Percentiles rank a stretch among this genome's conserved stretches.
These are phyloP conservation scores for Lentinula boryana DNA, from an alignment of 768 basidiomycete genomes.

Conservation along the genomic window DNA sequence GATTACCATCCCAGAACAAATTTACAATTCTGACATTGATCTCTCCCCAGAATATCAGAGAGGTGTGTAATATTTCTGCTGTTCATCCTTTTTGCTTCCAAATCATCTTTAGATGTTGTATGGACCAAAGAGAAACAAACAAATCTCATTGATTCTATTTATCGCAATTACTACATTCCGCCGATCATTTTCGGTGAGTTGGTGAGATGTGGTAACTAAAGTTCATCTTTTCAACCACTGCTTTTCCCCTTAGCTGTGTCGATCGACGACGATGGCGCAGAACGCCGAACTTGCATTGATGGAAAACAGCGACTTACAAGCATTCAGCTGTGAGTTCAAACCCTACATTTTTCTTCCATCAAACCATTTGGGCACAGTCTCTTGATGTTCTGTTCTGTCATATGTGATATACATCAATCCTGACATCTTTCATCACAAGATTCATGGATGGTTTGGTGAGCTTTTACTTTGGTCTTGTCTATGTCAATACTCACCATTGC, in stretches of 20 bases:
- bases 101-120: conserved; percentile 47
- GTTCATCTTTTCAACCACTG: background rate
- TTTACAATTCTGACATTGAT: conserved; percentile 56
- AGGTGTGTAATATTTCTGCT: conserved; percentile 31
- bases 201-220: background rate
- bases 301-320: conserved; percentile 80
- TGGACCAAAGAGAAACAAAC: conserved; percentile 76
- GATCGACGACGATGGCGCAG: conserved; percentile 53
- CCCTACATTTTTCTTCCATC: background rate
- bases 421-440: conserved; percentile 23
- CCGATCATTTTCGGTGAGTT: conserved; percentile 65
- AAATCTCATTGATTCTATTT: conserved; percentile 70
- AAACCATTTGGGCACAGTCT: too few species aligned
- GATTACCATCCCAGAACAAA: conserved; percentile 44
- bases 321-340: conserved; percentile 50
- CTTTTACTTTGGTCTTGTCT: conserved; percentile 11
- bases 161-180: conserved; percentile 74
- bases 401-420: background rate
- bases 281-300: conserved; percentile 66
- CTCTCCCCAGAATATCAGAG: conserved; percentile 77
- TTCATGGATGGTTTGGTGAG: conserved; percentile 68
- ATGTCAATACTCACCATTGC: background rate
- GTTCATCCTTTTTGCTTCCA: background rate
- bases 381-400: too few species aligned
- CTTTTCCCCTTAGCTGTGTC: conserved; percentile 35